Percentiles rank a stretch among this genome's conserved stretches.
Evolutionary conservation across 306 rosid species (phyloP).

Genomic region (Vicia faba): DNA sequence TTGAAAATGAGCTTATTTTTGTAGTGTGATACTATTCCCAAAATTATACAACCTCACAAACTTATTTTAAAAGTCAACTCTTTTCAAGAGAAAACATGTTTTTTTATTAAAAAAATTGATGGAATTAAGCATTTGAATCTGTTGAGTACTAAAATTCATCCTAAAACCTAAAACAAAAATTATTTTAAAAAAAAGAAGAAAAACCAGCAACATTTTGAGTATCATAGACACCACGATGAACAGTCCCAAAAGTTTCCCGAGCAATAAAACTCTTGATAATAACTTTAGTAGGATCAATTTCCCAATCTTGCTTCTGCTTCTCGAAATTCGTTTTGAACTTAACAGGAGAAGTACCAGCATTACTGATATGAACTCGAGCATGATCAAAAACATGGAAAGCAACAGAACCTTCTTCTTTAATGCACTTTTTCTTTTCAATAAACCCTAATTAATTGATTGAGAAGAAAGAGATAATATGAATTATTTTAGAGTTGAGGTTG

Average conservation of each 20-base stretch:
- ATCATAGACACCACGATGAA: slow-evolving; percentile 92
- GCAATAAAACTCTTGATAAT: slow-evolving; percentile 79
- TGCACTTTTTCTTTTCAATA: too few species aligned
- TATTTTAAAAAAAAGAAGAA: too few species aligned
- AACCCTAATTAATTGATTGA: too few species aligned
- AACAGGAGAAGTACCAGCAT: slow-evolving; percentile 37
- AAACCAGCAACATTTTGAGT: slow-evolving; percentile 88
- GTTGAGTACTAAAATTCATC: slow-evolving; percentile 25
- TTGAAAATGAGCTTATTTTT: too few species aligned
- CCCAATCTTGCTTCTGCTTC: slow-evolving; percentile 83
- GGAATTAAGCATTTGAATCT: slow-evolving; percentile 35
- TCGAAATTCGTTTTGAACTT: slow-evolving; percentile 31
- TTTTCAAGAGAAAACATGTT: neutral
- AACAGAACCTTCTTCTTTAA: too few species aligned
- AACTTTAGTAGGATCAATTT: slow-evolving; percentile 88
- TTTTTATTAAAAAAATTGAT: neutral
- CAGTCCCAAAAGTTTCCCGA: slow-evolving; percentile 91
- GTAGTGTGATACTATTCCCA: slow-evolving; percentile 41
- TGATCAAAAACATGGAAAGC: too few species aligned
- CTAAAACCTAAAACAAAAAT: neutral
- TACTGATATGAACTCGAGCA: slow-evolving; percentile 37
- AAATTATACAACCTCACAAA: slow-evolving; percentile 50
- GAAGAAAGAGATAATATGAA: too few species aligned
- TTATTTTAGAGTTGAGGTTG: too few species aligned
- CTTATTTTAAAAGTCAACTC: slow-evolving; percentile 47